A percentile compares a stretch with the other conserved stretches of the same genome.
These are phyloP conservation scores for Vaccinium myrtillus DNA, from an alignment of 148 eudicot species.

Conservation along the genomic window DNA sequence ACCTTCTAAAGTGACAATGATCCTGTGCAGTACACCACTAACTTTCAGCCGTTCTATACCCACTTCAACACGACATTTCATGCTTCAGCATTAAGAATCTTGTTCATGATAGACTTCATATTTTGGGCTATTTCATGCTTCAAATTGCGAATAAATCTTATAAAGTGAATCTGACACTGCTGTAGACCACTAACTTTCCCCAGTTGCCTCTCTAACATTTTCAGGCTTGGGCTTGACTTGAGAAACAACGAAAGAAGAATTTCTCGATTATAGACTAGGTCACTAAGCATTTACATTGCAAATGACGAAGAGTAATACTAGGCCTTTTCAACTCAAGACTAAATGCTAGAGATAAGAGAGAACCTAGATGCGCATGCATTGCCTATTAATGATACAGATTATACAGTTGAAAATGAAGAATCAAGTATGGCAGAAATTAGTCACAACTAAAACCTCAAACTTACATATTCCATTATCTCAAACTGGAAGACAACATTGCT, in stretches of 20 bases:
- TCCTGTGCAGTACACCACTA: too few relatives aligned
- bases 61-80: neutral
- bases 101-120: too few relatives aligned
- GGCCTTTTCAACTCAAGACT: neutral
- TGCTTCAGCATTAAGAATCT: neutral
- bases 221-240: neutral
- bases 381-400: neutral
- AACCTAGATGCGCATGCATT: neutral
- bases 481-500: constrained; percentile 84
- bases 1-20: too few relatives aligned
- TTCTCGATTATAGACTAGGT: neutral
- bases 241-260: neutral
- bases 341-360: neutral
- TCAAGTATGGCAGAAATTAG: constrained; percentile 6
- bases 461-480: constrained; percentile 99
- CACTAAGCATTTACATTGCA: neutral
- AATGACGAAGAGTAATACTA: neutral
- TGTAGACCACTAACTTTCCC: constrained; percentile 3
- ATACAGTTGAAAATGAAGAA: neutral
- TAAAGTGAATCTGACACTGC: neutral
- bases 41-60: neutral
- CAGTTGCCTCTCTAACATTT: neutral
- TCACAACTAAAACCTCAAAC: constrained; percentile 20
- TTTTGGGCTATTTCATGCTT: neutral
- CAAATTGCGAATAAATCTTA: neutral